Evolutionary conservation across 2,329 filamentous ascomycete genomes (phyloP).

Genomic region (Alternaria angustiovoidea): DNA sequence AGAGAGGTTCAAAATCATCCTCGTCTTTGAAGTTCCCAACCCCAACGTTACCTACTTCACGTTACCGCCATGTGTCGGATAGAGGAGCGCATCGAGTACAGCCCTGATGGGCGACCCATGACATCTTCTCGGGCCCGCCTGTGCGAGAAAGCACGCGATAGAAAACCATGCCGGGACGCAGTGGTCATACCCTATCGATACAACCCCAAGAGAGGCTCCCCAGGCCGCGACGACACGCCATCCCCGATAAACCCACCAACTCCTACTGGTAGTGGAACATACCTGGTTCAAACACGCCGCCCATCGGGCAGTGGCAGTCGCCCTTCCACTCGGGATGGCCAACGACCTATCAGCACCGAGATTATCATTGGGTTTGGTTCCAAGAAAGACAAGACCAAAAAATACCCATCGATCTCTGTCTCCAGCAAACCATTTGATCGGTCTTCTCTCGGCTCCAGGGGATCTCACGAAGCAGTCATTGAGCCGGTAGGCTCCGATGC

Average conservation of each 20-base stretch:
- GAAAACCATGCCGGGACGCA: slow-evolving; percentile 36
- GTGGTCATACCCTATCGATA: slow-evolving; percentile 36
- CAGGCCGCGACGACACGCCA: slow-evolving; percentile 35
- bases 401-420: slow-evolving; percentile 30
- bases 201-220: slow-evolving; percentile 20
- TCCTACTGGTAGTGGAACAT: slow-evolving; percentile 34
- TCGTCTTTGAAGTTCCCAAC: background rate
- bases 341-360: slow-evolving; percentile 32
- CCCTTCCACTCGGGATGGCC: slow-evolving; percentile 37
- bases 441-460: slow-evolving; percentile 34
- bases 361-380: slow-evolving; percentile 40
- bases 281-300: slow-evolving; percentile 34
- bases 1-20: background rate
- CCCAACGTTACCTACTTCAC: background rate
- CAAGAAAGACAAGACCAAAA: slow-evolving; percentile 38
- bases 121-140: slow-evolving; percentile 34
- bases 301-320: slow-evolving; percentile 35
- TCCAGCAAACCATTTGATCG: slow-evolving; percentile 35
- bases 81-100: slow-evolving; percentile 42
- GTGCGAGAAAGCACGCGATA: slow-evolving; percentile 36
- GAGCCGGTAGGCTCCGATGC: slow-evolving; percentile 44
- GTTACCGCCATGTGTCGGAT: slow-evolving; percentile 42
- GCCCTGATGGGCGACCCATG: slow-evolving; percentile 33
- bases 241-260: slow-evolving; percentile 46
- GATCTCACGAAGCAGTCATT: slow-evolving; percentile 34